These are phyloP conservation scores for Ophidiomyces ophidiicola DNA, from an alignment of 2,329 filamentous ascomycete species.

Conservation along the genomic window DNA sequence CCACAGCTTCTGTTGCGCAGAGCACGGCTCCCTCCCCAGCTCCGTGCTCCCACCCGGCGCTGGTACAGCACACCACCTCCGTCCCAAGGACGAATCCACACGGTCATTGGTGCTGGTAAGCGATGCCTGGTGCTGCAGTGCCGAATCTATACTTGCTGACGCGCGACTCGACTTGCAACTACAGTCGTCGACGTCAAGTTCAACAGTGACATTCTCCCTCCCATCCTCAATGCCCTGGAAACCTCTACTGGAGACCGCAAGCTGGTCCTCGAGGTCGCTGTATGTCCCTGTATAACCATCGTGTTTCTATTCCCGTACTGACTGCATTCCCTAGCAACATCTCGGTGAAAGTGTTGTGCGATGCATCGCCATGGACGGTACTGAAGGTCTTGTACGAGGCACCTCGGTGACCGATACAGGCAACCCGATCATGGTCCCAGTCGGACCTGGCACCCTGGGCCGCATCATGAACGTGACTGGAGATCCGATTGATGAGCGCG, in stretches of 20 bases:
- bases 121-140: too few relatives aligned
- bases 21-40: too few relatives aligned
- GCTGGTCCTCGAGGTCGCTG: conserved; percentile 90
- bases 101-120: too few relatives aligned
- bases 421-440: conserved; percentile 88
- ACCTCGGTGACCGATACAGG: conserved; percentile 76
- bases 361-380: conserved; percentile 99
- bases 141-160: too few relatives aligned
- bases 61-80: too few relatives aligned
- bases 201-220: conserved; percentile 78
- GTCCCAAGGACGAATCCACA: too few relatives aligned
- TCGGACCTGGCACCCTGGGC: conserved; percentile 83
- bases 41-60: too few relatives aligned
- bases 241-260: conserved; percentile 86
- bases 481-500: conserved; percentile 99
- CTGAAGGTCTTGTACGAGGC: conserved; percentile 97
- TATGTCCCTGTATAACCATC: conserved; percentile 41
- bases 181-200: too few relatives aligned
- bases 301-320: neutral
- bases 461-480: conserved; percentile 99
- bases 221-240: conserved; percentile 94
- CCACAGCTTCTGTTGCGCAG: too few relatives aligned
- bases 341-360: conserved; percentile 97
- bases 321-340: conserved; percentile 62
- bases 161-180: too few relatives aligned